Base-by-base conservation (phyloP, 441 rosid species). In the Pelargonium cotyledonis region DNA sequence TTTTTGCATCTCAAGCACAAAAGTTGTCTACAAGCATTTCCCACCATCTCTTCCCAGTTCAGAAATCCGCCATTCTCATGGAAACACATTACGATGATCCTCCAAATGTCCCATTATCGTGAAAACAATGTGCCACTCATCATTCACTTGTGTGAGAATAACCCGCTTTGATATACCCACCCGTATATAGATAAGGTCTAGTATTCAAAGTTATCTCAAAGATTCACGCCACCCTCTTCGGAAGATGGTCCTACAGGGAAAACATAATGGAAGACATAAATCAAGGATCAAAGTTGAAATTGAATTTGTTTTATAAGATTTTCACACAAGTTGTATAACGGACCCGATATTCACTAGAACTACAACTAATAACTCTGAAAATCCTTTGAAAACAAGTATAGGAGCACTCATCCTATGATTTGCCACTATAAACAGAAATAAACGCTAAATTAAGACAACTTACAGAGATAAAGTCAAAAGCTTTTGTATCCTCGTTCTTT, bases 391-490 rank as follows among this genome's bases (percentile, higher is more conserved):
- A 18, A 55, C 61, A 53, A 53, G 40, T 5, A 40, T 40, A 40
- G 43, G 10, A 40, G 43, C 43, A 40, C 43, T 40, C 43, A 40
- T 55, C 19, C 18, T 14, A 16, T 16, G 19, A 55, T 55, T 55
- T 7, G 26, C 8, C 21, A 55, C 61, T 55, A 16, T n/a, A 55
- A 55, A 55, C 61, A 44, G 69, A 41, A 71, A 68, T 68, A 6
- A 35, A 35, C 5, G 14, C 14, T 1, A 38, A 51, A 44, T 8
- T 15, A 68, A 75, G 47, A 65, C 40, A 71, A 85, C 98, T 85
- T 83, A 95, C 99, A 0, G 97, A 88, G 78, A 95, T 92, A 81
- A 95, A 95, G 77, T 95, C 99, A 62, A 95, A 95, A 57, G 99
- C 99, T 71, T 82, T 87, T 12, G 91, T 88, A 3, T 90, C 99